Percentiles rank a stretch among this genome's conserved stretches.
These are phyloP conservation scores for Neopestalotiopsis rosae DNA, from an alignment of 2,329 filamentous ascomycete genomes.

Conservation along the genomic window DNA sequence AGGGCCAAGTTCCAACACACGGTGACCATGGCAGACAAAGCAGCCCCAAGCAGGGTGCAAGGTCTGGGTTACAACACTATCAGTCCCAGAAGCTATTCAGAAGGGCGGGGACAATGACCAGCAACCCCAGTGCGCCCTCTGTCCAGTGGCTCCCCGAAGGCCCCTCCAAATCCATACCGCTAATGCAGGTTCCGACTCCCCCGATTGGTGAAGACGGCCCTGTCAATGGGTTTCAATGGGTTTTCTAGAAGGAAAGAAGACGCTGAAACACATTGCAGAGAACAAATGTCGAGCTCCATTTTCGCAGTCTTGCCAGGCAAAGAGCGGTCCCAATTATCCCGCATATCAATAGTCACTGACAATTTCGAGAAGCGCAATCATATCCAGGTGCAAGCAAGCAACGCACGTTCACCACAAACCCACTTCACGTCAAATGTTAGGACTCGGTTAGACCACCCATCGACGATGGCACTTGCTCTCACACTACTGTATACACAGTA, in stretches of 20 bases:
- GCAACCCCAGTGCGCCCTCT: background rate
- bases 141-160: too few species aligned
- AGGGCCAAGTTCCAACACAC: background rate
- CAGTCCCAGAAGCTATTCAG: background rate
- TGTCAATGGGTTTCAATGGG: constrained; percentile 15
- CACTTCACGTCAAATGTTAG: constrained; percentile 6
- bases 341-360: constrained; percentile 21
- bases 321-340: constrained; percentile 12
- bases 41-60: background rate
- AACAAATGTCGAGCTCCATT: constrained; percentile 4
- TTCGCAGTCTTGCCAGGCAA: background rate
- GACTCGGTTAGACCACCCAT: constrained; percentile 12
- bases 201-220: constrained; percentile 14
- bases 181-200: constrained; percentile 19
- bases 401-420: background rate
- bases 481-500: background rate
- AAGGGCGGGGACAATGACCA: background rate
- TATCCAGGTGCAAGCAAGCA: background rate
- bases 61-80: too few species aligned
- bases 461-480: background rate
- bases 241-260: constrained; percentile 19
- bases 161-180: constrained; percentile 1
- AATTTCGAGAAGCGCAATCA: constrained; percentile 17
- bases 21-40: background rate
- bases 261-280: constrained; percentile 4